Base-by-base conservation (phyloP, 2,329 filamentous ascomycete species). In the Trichophyton simii region DNA sequence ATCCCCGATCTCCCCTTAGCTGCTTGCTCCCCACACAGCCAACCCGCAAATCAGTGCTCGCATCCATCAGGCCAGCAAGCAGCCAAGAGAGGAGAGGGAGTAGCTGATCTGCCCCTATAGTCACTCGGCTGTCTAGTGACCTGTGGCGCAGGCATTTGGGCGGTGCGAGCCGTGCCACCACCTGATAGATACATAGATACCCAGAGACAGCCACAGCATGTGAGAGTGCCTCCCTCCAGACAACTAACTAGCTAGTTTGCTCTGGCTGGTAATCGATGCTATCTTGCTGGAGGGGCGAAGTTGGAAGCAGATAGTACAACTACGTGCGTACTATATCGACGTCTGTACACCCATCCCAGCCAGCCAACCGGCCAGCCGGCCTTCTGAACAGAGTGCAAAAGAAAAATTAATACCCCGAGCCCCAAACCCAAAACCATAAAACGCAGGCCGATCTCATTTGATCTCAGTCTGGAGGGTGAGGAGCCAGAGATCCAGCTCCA, bases 111-210 rank as follows among this genome's bases (percentile, higher is more conserved):
- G 46, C 46, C 46, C 46, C 46, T 52, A 52, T 38, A 44, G 41
- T 42, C 4, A 7, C 7, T 42, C n/a, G 3, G 18, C 22, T n/a
- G 22, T 52, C 46, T 15, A 52, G 22, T 52, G 46, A 55, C 52
- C 46, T 55, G 52, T 55, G 52, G 52, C 52, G 52, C 52, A 36
- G 31, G 52, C 52, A 55, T 18, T 55, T 38, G 34, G 31, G 52
- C 52, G 52, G n/a, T 55, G 34, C 28, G 34, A 38, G 34, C 34
- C 34, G 34, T 38, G 34, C 34, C 34, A 38, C 34, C 34, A 13
- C 34, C 34, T 38, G 34, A 38, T 31, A 31, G 28, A 31, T 7
- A 28, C 28, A 38, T 31, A 31, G 28, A 31, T 7, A 28, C 28
- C 28, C 28, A 31, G 28, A 31, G 1, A 3, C 34, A 38, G 11